phyloP scores from a whole-genome alignment of 2,329 filamentous ascomycete genomes.

The Fonsecaea monophora region DNA sequence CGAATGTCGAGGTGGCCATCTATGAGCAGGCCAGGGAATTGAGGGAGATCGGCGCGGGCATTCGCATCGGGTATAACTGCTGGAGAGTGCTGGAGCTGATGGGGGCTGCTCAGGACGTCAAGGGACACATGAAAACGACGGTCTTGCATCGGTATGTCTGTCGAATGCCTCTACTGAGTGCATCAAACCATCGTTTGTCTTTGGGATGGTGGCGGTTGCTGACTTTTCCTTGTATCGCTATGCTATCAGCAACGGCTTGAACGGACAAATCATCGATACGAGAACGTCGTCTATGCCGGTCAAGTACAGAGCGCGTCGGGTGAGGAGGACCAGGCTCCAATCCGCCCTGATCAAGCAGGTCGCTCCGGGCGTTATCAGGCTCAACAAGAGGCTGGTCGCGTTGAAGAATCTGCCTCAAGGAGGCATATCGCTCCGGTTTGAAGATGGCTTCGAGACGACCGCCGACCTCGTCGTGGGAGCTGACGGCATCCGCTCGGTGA shows the following conservation, averaged over 20 bases:
- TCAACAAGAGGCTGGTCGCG: constrained; percentile 53
- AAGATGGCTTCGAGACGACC: constrained; percentile 50
- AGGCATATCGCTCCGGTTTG: constrained; percentile 54
- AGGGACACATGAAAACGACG: constrained; percentile 46
- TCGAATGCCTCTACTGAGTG: not conserved
- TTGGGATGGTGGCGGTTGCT: too few species aligned
- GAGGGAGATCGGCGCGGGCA: constrained; percentile 58
- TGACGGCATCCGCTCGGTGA: constrained; percentile 43
- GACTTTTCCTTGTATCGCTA: too few species aligned
- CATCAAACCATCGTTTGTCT: not conserved
- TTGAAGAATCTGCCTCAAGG: constrained; percentile 48
- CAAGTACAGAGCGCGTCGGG: constrained; percentile 41
- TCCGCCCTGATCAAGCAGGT: constrained; percentile 57
- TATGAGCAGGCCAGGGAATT: constrained; percentile 56
- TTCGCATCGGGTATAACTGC: constrained; percentile 55
- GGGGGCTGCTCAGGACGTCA: constrained; percentile 51
- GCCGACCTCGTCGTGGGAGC: constrained; percentile 44
- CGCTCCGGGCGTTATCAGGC: constrained; percentile 51
- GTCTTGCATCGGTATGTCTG: constrained; percentile 44
- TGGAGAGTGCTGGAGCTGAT: constrained; percentile 58
- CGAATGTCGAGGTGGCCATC: constrained; percentile 51
- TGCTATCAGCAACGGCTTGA: constrained; percentile 45
- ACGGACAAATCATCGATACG: constrained; percentile 41
- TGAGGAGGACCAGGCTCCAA: constrained; percentile 53
- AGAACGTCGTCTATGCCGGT: constrained; percentile 27